Evolutionary conservation across 2,329 filamentous ascomycete species (phyloP).

Genomic region (Apiospora rasikravindrae): DNA sequence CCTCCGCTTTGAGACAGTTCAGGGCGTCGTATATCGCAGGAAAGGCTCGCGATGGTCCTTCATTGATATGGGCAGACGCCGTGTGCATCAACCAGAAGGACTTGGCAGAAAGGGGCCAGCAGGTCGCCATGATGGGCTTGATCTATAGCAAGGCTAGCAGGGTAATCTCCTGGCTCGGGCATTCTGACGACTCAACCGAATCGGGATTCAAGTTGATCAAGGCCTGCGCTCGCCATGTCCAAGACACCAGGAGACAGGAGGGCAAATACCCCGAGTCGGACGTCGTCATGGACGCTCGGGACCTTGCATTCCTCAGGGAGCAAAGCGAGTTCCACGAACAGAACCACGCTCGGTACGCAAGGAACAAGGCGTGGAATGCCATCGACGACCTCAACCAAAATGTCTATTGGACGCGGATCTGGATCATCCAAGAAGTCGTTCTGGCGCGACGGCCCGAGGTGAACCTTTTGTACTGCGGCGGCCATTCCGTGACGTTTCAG

Average conservation of each 20-base stretch:
- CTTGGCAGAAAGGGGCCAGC: neutral
- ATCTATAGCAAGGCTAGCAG: conserved; percentile 20
- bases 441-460: neutral
- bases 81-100: conserved; percentile 26
- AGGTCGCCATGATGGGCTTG: conserved; percentile 21
- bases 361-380: conserved; percentile 17
- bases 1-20: neutral
- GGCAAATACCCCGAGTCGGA: neutral
- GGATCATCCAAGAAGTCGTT: neutral
- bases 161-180: conserved; percentile 18
- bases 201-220: neutral
- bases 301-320: conserved; percentile 8
- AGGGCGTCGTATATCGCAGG: neutral
- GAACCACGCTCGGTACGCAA: neutral
- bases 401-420: neutral
- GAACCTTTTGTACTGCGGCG: neutral
- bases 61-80: conserved; percentile 23
- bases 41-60: neutral
- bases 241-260: neutral
- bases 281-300: neutral
- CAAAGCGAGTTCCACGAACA: conserved; percentile 2
- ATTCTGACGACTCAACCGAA: neutral
- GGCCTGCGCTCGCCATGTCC: neutral
- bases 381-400: conserved; percentile 4
- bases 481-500: neutral